Evolutionary conservation across 1,284 basidiomycete genomes (phyloP).

Genomic region (Microbotryomycetes sp.): DNA sequence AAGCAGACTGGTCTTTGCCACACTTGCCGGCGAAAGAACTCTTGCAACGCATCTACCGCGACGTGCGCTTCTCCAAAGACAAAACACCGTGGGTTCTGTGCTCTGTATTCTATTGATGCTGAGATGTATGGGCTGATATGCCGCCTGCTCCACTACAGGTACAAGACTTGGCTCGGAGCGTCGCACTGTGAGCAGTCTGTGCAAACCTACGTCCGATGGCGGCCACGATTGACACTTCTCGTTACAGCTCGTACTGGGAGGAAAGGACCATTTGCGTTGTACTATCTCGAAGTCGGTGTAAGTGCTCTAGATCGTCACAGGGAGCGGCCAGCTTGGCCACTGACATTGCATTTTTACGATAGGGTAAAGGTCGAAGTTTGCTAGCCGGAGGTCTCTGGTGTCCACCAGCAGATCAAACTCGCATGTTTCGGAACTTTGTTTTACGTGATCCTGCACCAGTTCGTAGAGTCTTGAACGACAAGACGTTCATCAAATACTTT

Average conservation of each 20-base stretch:
- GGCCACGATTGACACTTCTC: constrained; percentile 32
- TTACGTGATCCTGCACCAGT: constrained; percentile 36
- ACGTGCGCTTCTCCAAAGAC: constrained; percentile 26
- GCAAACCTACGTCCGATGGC: too few species aligned
- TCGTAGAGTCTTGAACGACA: constrained; percentile 34
- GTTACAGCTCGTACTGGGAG: constrained; percentile 38
- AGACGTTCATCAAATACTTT: constrained; percentile 38
- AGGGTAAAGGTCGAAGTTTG: constrained; percentile 33
- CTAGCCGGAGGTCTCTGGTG: constrained; percentile 42
- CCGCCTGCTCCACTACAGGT: constrained; percentile 6
- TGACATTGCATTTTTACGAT: constrained; percentile 5
- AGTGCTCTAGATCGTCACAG: constrained; percentile 1
- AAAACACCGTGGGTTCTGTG: constrained; percentile 5
- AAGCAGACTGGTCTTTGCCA: constrained; percentile 41
- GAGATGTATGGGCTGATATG: too few species aligned
- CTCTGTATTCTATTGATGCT: too few species aligned
- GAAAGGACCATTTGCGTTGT: constrained; percentile 37
- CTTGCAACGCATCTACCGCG: constrained; percentile 39
- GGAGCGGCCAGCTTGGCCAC: background rate
- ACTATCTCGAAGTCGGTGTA: constrained; percentile 28
- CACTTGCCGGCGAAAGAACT: constrained; percentile 42
- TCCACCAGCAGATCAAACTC: constrained; percentile 37
- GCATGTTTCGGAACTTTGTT: constrained; percentile 37
- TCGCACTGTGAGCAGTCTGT: constrained; percentile 39
- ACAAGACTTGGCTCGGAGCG: constrained; percentile 38